A percentile compares a stretch with the other conserved stretches of the same genome.
Evolutionary conservation across 768 basidiomycete species (phyloP).

Genomic region (Mycena sanguinolenta): DNA sequence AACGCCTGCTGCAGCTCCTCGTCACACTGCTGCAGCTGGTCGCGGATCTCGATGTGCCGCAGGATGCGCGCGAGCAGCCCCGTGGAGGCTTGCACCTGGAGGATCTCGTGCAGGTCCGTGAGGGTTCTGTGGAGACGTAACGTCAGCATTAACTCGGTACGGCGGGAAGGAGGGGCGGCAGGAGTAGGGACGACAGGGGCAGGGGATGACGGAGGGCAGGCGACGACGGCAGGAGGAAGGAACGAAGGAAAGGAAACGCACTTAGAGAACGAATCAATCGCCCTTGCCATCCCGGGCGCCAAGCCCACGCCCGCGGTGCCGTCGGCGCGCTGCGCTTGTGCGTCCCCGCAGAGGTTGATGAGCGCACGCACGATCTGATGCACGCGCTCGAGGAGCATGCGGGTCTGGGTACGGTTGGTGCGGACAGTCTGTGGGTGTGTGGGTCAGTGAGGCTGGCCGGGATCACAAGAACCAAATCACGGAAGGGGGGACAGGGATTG

Average conservation of each 20-base stretch:
- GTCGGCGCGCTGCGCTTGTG: not conserved
- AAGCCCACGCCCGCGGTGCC: not conserved
- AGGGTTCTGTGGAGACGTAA: not conserved
- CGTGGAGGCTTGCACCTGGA: not conserved
- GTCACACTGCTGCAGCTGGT: not conserved
- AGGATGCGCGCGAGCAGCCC: not conserved
- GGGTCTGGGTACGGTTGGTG: conserved; percentile 21
- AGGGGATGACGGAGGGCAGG: too few relatives aligned
- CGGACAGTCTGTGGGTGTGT: conserved; percentile 27
- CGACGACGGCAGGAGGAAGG: not conserved
- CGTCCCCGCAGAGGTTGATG: conserved; percentile 33
- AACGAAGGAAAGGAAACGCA: too few relatives aligned
- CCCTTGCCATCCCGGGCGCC: conserved; percentile 9
- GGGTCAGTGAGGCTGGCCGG: not conserved
- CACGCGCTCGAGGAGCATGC: conserved; percentile 34
- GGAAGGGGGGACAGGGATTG: too few relatives aligned
- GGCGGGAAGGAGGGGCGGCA: too few relatives aligned
- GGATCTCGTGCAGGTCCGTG: not conserved
- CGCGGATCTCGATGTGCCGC: not conserved
- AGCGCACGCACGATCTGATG: conserved; percentile 36
- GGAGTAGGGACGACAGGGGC: too few relatives aligned
- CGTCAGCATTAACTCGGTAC: too few relatives aligned
- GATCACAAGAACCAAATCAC: too few relatives aligned
- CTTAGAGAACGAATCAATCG: conserved; percentile 20
- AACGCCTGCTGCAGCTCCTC: not conserved